Evolutionary conservation across 257 asterid genomes (phyloP).

Genomic region (Nicotiana tomentosiformis): DNA sequence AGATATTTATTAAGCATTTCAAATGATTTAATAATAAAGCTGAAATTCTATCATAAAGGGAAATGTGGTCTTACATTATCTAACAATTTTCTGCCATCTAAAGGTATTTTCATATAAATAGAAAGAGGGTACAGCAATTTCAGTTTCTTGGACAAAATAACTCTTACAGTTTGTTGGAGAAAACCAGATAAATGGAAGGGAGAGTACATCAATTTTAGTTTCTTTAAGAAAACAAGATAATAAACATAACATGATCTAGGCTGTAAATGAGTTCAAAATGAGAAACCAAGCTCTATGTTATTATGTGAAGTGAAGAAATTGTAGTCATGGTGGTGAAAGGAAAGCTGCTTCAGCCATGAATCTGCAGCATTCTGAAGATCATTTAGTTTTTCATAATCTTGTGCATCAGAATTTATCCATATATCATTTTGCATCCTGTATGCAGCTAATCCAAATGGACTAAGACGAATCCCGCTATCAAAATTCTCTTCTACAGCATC

Average conservation of each 20-base stretch:
- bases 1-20: background rate
- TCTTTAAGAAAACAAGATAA: background rate
- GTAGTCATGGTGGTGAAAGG: slow-evolving; percentile 35
- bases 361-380: slow-evolving; percentile 24
- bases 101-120: background rate
- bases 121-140: background rate
- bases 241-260: background rate
- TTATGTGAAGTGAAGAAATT: slow-evolving; percentile 19
- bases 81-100: background rate
- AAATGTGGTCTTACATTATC: background rate
- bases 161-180: background rate
- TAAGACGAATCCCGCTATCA: slow-evolving; percentile 31
- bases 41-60: background rate
- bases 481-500: background rate
- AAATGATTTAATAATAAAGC: no score
- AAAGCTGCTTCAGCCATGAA: slow-evolving; percentile 35
- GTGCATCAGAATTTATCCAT: slow-evolving; percentile 41
- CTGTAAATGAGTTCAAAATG: background rate
- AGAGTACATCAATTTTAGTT: background rate
- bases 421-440: slow-evolving; percentile 66
- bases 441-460: slow-evolving; percentile 77
- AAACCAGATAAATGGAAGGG: background rate
- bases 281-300: slow-evolving; percentile 1
- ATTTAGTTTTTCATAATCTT: slow-evolving; percentile 29
- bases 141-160: background rate